Evolutionary conservation across 2,329 filamentous ascomycete genomes (phyloP).

Genomic region (Alternaria sp.): DNA sequence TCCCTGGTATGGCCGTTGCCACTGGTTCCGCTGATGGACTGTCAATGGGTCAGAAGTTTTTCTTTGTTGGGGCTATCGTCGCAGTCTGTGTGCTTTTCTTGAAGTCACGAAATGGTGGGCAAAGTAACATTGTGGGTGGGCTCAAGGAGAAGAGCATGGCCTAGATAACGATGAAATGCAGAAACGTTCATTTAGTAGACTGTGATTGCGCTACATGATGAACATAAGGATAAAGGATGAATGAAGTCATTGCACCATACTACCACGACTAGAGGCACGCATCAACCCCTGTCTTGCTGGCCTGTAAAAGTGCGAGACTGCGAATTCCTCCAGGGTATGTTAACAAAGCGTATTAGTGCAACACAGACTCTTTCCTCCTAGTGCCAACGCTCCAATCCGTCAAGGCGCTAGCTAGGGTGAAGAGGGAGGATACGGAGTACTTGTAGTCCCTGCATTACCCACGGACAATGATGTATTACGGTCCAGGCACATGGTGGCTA

Average conservation of each 20-base stretch:
- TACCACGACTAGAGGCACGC: no score
- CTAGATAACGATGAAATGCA: conserved; percentile 33
- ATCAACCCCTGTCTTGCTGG: no score
- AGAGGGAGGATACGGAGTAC: background rate
- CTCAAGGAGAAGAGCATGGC: conserved; percentile 54
- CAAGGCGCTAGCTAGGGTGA: conserved; percentile 3
- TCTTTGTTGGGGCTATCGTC: conserved; percentile 56
- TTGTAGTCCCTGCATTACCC: conserved; percentile 7
- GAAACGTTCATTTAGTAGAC: conserved; percentile 8
- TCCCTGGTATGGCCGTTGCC: conserved; percentile 28
- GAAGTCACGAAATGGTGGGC: conserved; percentile 43
- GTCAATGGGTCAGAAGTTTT: conserved; percentile 56
- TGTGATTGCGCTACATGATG: background rate
- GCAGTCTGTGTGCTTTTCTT: conserved; percentile 54
- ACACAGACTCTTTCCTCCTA: background rate
- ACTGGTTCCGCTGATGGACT: conserved; percentile 48
- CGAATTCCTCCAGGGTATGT: no score
- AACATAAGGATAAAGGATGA: background rate
- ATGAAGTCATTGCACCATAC: no score
- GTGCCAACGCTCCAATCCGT: background rate
- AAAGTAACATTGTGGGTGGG: conserved; percentile 20
- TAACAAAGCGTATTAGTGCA: no score
- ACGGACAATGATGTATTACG: background rate
- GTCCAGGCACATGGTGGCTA: background rate
- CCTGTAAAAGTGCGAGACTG: no score